Evolutionary conservation across 306 rosid genomes (phyloP), one percentile per base, ranked within the genome.

Genomic region (Sophora flavescens): DNA sequence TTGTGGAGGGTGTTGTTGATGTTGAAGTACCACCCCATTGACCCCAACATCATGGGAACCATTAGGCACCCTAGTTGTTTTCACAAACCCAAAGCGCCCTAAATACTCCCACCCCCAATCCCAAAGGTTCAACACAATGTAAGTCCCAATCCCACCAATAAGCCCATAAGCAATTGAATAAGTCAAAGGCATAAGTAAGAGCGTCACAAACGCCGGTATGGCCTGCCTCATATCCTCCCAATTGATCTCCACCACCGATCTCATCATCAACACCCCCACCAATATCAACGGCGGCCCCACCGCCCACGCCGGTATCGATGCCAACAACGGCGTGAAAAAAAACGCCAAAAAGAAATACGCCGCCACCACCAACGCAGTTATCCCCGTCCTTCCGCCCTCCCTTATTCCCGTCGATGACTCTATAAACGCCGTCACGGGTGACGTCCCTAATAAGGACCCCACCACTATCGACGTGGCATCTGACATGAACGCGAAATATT

Each of bases 231-330:
- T 96, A 52, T 96, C 98, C 5, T 92, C 84, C 99, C 99, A 96
- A 8, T 96, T 78, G 13, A 96, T 84, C 81, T 96, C 98, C 71
- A 91, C 96, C 72, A 96, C 97, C 1, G 99, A 87, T 33, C 82
- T 91, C 98, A 96, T 96, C 99, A 96, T 96, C 85, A 96, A 17
- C 32, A 96, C 99, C 0, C 99, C 99, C 15, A 96, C 99, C 68
- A 96, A 38, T 17, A 96, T 92, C 90, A 96, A 50, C 79, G 99
- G 99, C 30, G 99, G 98, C 3, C 99, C 99, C 74, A 96, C 99
- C 70, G 99, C 99, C 99, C 99, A 96, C 3, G 97, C 90, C 28
- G 99, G 99, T 39, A 96, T 96, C 15, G 99, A 92, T 18, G 99
- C 99, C 86, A 96, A 22, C 70, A 96, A 51, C 83, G 99, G 99